A percentile compares a stretch with the other conserved stretches of the same genome.
Evolutionary conservation across 345 rosid species (phyloP).

Genomic region (Conringia planisiliqua): DNA sequence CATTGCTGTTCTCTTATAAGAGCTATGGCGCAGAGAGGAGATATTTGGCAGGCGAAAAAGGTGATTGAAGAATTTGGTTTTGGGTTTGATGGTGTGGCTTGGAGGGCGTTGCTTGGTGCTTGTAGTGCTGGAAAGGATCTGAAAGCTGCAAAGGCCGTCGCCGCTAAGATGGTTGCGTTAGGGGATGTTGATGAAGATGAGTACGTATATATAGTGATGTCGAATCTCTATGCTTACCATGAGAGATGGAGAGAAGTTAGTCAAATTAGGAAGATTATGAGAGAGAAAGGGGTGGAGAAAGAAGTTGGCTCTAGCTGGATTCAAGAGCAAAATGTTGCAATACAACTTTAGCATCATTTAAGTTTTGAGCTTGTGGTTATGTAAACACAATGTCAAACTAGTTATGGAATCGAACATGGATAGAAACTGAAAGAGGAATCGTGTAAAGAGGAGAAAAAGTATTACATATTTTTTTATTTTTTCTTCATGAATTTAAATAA

Average conservation of each 20-base stretch:
- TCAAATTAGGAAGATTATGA: slow-evolving; percentile 60
- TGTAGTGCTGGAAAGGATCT: slow-evolving; percentile 49
- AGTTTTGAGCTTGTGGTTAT: neutral
- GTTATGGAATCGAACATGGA: slow-evolving; percentile 1
- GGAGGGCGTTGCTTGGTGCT: slow-evolving; percentile 77
- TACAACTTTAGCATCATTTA: neutral
- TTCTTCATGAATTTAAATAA: neutral
- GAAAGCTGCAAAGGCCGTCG: slow-evolving; percentile 21
- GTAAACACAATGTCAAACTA: neutral
- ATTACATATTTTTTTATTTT: neutral
- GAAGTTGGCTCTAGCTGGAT: slow-evolving; percentile 72
- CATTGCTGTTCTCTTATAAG: slow-evolving; percentile 72
- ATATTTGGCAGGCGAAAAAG: slow-evolving; percentile 38
- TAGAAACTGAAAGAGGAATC: neutral
- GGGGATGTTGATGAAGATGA: slow-evolving; percentile 56
- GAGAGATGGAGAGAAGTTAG: slow-evolving; percentile 62
- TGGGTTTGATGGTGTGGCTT: slow-evolving; percentile 40
- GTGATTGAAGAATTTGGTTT: slow-evolving; percentile 51
- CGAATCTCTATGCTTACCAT: slow-evolving; percentile 53
- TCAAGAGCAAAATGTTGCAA: slow-evolving; percentile 33
- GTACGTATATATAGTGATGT: slow-evolving; percentile 57
- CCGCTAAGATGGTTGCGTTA: slow-evolving; percentile 31
- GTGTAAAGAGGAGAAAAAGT: slow-evolving; percentile 6
- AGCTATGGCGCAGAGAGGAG: slow-evolving; percentile 58
- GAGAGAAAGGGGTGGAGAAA: slow-evolving; percentile 49